These are phyloP conservation scores for Quercus aquifolioides DNA, from an alignment of 306 rosid genomes.

Conservation along the genomic window DNA sequence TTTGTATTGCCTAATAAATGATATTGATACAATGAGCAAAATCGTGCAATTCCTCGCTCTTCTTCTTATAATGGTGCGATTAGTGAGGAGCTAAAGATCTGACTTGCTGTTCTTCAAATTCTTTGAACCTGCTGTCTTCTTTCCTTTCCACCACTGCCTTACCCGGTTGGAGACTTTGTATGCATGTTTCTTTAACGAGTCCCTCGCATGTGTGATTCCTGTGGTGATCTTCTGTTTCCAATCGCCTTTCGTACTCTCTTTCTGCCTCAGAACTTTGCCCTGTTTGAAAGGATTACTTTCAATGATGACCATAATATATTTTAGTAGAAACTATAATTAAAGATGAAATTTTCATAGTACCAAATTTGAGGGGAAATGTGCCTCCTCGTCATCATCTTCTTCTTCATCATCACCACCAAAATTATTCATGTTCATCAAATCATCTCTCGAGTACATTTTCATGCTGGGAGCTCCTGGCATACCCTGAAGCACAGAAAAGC, in stretches of 20 bases:
- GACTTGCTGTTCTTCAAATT: conserved; percentile 49
- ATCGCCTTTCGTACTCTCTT: conserved; percentile 46
- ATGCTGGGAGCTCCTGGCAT: conserved; percentile 99
- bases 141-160: conserved; percentile 60
- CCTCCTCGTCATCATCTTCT: conserved; percentile 48
- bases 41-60: conserved; percentile 13
- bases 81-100: conserved; percentile 52
- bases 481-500: conserved; percentile 53
- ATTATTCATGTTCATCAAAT: conserved; percentile 80
- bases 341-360: conserved; percentile 32
- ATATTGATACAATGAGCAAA: conserved; percentile 4
- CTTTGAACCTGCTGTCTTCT: conserved; percentile 41
- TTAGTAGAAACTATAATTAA: background rate
- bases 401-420: conserved; percentile 56
- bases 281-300: conserved; percentile 18
- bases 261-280: conserved; percentile 72
- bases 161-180: conserved; percentile 45
- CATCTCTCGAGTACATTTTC: conserved; percentile 96
- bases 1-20: conserved; percentile 6
- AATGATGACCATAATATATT: background rate
- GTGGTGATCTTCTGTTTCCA: conserved; percentile 55
- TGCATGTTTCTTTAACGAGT: conserved; percentile 65
- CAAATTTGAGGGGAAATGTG: conserved; percentile 63
- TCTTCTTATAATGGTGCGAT: conserved; percentile 4
- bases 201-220: conserved; percentile 45